A percentile compares a stretch with the other conserved stretches of the same genome.
These are phyloP conservation scores for Dacryopinax spathularia DNA, from an alignment of 768 basidiomycete species.

Conservation along the genomic window DNA sequence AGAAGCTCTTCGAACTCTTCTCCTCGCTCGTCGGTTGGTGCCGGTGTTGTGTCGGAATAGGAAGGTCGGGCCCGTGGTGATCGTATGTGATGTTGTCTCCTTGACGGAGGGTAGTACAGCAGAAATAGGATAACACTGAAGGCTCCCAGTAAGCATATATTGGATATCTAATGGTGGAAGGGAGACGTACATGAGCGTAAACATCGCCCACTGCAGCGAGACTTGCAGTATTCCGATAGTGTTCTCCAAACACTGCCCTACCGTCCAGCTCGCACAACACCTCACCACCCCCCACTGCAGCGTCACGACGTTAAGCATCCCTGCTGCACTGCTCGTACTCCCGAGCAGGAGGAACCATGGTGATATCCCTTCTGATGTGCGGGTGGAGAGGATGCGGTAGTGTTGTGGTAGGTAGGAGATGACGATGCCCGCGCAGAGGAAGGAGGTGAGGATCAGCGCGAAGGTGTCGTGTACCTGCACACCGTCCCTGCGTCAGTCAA, in stretches of 20 bases:
- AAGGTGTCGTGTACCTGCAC: conserved; percentile 58
- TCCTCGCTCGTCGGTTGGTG: conserved; percentile 6
- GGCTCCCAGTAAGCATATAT: background rate
- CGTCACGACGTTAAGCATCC: conserved; percentile 75
- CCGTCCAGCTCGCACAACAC: conserved; percentile 66
- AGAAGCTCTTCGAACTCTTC: conserved; percentile 15
- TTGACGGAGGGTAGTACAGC: conserved; percentile 62
- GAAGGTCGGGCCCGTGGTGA: conserved; percentile 13
- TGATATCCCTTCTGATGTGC: conserved; percentile 78
- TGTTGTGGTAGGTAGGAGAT: conserved; percentile 83
- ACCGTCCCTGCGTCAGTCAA: background rate
- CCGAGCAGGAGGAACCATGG: conserved; percentile 86
- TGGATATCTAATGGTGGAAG: background rate
- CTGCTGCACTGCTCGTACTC: conserved; percentile 66
- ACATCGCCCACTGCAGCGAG: conserved; percentile 67
- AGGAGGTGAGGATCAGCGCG: conserved; percentile 45
- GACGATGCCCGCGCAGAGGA: conserved; percentile 57
- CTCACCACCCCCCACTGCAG: conserved; percentile 70
- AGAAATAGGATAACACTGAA: conserved; percentile 76
- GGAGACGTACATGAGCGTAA: conserved; percentile 64
- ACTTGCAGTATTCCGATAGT: conserved; percentile 76
- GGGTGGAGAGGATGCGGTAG: conserved; percentile 58
- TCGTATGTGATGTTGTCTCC: conserved; percentile 52
- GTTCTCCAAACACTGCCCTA: conserved; percentile 60
- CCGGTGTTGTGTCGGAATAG: conserved; percentile 25